These are phyloP conservation scores for Plasmopara viticola DNA, from an alignment of 352 stramenopile genomes.

Conservation along the genomic window DNA sequence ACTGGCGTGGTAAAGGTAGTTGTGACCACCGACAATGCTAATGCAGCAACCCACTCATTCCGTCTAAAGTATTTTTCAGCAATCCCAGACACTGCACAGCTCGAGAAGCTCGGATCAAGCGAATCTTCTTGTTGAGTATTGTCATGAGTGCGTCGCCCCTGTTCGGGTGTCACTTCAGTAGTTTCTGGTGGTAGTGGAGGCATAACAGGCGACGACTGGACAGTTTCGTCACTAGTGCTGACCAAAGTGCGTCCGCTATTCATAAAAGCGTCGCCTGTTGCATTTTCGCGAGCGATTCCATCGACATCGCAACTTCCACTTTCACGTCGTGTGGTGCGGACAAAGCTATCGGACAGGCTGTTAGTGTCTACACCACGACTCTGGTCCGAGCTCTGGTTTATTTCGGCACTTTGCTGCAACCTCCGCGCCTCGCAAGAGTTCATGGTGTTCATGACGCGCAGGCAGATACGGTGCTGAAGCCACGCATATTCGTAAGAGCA, in stretches of 20 bases:
- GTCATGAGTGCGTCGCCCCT: slow-evolving; percentile 9
- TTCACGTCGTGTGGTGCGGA: slow-evolving; percentile 30
- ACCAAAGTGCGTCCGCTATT: slow-evolving; percentile 19
- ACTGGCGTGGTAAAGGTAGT: slow-evolving; percentile 30
- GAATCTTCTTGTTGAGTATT: slow-evolving; percentile 14
- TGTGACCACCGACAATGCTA: slow-evolving; percentile 28
- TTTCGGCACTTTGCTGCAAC: slow-evolving; percentile 1
- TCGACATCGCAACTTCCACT: slow-evolving; percentile 17
- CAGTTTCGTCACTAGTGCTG: slow-evolving; percentile 21
- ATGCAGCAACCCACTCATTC: slow-evolving; percentile 46
- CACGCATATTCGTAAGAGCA: slow-evolving; percentile 72
- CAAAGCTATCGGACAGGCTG: slow-evolving; percentile 21
- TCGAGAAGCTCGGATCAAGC: slow-evolving; percentile 23
- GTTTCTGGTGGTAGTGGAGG: slow-evolving; percentile 8
- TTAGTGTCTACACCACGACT: slow-evolving; percentile 11
- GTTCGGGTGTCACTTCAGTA: slow-evolving; percentile 1
- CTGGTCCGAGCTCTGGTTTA: slow-evolving; percentile 2
- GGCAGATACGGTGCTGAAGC: slow-evolving; percentile 60
- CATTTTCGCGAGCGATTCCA: slow-evolving; percentile 1
- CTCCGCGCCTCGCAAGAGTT: slow-evolving; percentile 16
- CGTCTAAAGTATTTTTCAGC: slow-evolving; percentile 32
- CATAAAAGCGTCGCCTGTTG: not conserved
- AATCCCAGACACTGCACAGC: slow-evolving; percentile 29
- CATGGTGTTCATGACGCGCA: slow-evolving; percentile 38
- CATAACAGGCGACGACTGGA: slow-evolving; percentile 17